Percentiles rank a stretch among this genome's conserved stretches.
These are phyloP conservation scores for Albugo laibachii DNA, from an alignment of 352 stramenopile genomes.

Conservation along the genomic window DNA sequence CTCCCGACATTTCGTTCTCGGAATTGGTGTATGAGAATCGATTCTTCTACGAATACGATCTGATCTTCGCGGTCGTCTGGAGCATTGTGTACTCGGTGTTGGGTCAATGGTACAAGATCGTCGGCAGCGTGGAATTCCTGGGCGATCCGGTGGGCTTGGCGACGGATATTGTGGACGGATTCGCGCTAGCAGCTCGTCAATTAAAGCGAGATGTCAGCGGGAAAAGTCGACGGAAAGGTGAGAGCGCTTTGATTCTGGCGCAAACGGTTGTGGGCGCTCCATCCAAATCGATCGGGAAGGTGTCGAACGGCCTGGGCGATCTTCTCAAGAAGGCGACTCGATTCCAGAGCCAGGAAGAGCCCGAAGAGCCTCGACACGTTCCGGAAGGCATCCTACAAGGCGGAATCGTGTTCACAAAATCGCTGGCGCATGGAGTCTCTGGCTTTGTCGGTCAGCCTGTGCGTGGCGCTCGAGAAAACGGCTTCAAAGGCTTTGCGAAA, in stretches of 20 bases:
- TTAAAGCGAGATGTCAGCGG: slow-evolving; percentile 60
- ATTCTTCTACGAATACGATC: slow-evolving; percentile 75
- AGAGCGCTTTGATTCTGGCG: slow-evolving; percentile 58
- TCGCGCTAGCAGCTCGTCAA: slow-evolving; percentile 55
- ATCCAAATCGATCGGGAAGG: slow-evolving; percentile 53
- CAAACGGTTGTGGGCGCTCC: slow-evolving; percentile 68
- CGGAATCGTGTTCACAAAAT: slow-evolving; percentile 59
- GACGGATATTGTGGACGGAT: slow-evolving; percentile 72
- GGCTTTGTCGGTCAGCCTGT: slow-evolving; percentile 73
- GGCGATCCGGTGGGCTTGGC: slow-evolving; percentile 66
- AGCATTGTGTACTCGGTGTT: slow-evolving; percentile 56
- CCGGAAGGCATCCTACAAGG: slow-evolving; percentile 53
- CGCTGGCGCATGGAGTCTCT: slow-evolving; percentile 43
- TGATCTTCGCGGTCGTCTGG: slow-evolving; percentile 49
- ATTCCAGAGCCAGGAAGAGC: slow-evolving; percentile 64
- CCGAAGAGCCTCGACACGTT: slow-evolving; percentile 45
- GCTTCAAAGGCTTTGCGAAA: slow-evolving; percentile 69
- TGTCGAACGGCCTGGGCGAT: slow-evolving; percentile 68
- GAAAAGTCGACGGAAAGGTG: slow-evolving; percentile 59
- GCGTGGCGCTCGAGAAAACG: slow-evolving; percentile 42
- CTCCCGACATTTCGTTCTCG: slow-evolving; percentile 54
- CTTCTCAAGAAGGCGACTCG: slow-evolving; percentile 67
- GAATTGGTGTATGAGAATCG: slow-evolving; percentile 54
- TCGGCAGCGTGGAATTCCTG: slow-evolving; percentile 68
- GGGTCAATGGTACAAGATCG: slow-evolving; percentile 79